Evolutionary conservation across 2,329 filamentous ascomycete genomes (phyloP), one percentile per base, ranked within the genome.

Genomic region (Thielaviopsis musarum): DNA sequence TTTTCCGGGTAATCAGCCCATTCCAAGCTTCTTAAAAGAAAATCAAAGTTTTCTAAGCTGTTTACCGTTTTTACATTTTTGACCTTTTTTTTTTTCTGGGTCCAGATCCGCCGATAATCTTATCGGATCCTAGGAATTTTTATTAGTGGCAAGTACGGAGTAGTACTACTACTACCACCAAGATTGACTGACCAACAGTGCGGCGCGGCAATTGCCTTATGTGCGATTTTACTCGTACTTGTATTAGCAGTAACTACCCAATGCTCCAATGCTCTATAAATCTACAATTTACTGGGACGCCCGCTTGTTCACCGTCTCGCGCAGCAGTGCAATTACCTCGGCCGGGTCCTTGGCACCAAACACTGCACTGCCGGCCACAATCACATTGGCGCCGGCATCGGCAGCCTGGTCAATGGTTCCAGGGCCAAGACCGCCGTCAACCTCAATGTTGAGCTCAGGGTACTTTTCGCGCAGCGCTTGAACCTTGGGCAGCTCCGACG

Each of bases 311-410:
- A 98, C 91, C 2, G 88, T 81, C 62, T 86, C 81, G 64, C 90
- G 80, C 67, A 98, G 74, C 70, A 87, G 76, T n/a, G 78, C 73
- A 68, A 98, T 96, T 24, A 96, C 90, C 65, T 93, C 86, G 5
- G 80, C 80, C 0, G 93, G 93, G 68, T 95, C 88, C 68, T 89
- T 79, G 19, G 93, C 91, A 41, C 91, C 90, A 72, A 97, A 98
- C 7, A 98, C 90, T 49, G 93, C 93, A 67, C 88, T 95, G 30
- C 93, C 93, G 12, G 93, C 91, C 57, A 98, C 93, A 68, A 98
- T 98, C 60, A 98, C 93, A 67, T 98, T 98, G 59, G 93, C 93
- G 38, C 93, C 93, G 0, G 93, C 93, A 62, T 95, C 89, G 0
- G 93, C 93, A 7, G 93, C 93, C 69, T 91, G 87, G 67, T 93